Base-by-base conservation (phyloP, 1,139 yeast species). In the Arxiozyma telluris region DNA sequence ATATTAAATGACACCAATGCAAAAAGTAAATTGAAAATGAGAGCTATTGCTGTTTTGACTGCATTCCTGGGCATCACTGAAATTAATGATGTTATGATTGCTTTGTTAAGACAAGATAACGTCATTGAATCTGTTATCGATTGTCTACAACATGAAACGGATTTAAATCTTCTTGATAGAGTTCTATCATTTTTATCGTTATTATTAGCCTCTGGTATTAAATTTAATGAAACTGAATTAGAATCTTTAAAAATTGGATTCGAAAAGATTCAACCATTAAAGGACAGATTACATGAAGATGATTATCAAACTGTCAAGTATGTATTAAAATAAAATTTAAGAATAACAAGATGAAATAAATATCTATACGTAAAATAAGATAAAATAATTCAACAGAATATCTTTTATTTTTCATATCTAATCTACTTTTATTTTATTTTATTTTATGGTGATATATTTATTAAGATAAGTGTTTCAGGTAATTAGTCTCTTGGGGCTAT, bases 91-190 rank as follows among this genome's bases (percentile, higher is more conserved):
- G 73, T 72, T 7, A 55, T 71, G 20, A 53, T 73, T 41, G 64
- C 69, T 1, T 71, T 72, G 41, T 66, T 86, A 20, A 75, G 77
- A 54, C 66, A 74, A 15, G 73, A 74, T 53, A 65, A 72, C 22
- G 66, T 83, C 50, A 67, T 79, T 1, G 63, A 63, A 2, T 67
- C 71, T 43, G 68, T 81, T 49, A 66, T 76, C 6, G 62, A 65
- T 9, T 65, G 61, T 49, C 49, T 77, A n/a, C 70, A 76, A 49
- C 61, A 62, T 50, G 79, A 77, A 47, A 70, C 76, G 1, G 77
- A 79, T 58, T 63, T 79, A 18, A 79, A 80, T 22, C 73, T 84
- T 48, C 73, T 81, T 39, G 94, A 87, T 61, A 83, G 83, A 69
- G 75, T 81, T 0, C 70, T 86, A 57, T 77, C 77, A 57, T 73